phyloP scores from a whole-genome alignment of 352 stramenopile genomes.

The Pilasporangium apinafurcum region DNA sequence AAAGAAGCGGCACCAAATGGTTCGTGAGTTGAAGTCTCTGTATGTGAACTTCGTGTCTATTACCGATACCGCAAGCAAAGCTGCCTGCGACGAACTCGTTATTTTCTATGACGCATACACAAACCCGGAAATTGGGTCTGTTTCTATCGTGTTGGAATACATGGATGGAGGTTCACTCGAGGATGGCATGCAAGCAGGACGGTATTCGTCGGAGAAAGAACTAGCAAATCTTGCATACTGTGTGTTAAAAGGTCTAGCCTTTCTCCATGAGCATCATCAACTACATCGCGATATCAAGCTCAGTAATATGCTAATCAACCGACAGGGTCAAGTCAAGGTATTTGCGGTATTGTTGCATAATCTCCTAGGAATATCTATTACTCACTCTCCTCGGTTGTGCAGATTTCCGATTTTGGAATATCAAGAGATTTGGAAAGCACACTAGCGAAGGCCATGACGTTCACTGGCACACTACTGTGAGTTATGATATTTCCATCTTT shows the following conservation, averaged over 20 bases:
- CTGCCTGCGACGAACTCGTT: constrained; percentile 78
- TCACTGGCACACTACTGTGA: constrained; percentile 88
- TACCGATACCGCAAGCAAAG: constrained; percentile 24
- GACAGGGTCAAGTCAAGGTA: constrained; percentile 67
- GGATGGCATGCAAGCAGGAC: constrained; percentile 46
- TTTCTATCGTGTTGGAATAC: constrained; percentile 93
- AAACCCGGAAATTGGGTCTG: constrained; percentile 74
- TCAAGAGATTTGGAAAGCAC: constrained; percentile 77
- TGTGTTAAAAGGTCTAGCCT: constrained; percentile 77
- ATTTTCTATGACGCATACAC: constrained; percentile 92
- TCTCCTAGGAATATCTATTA: neutral
- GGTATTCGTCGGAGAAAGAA: constrained; percentile 50
- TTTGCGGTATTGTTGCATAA: no score
- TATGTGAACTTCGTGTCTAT: constrained; percentile 79
- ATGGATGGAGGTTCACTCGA: constrained; percentile 91
- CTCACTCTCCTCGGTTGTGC: neutral
- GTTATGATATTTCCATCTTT: no score
- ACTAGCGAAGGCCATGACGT: constrained; percentile 83
- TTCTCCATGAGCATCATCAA: constrained; percentile 86
- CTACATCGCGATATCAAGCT: constrained; percentile 94
- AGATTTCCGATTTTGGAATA: constrained; percentile 86
- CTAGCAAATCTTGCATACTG: constrained; percentile 78
- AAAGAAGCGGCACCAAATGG: constrained; percentile 85
- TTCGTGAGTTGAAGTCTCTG: constrained; percentile 80
- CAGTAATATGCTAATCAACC: constrained; percentile 93